Percentiles rank a stretch among this genome's conserved stretches.
These are phyloP conservation scores for Sporisorium sorghi DNA, from an alignment of 1,284 basidiomycete genomes.

Conservation along the genomic window DNA sequence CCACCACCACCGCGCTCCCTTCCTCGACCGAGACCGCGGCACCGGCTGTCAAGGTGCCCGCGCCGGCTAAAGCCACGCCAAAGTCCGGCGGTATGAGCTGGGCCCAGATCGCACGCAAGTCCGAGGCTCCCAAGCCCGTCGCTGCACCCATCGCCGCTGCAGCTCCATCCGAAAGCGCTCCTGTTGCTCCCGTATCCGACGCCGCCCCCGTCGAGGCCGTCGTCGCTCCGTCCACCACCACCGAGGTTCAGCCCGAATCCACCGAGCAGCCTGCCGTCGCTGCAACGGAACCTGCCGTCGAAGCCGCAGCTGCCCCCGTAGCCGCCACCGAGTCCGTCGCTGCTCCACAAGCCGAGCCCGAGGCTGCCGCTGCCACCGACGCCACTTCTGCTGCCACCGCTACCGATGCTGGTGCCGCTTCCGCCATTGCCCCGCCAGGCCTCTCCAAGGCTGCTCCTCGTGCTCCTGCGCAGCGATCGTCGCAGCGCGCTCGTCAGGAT, in stretches of 20 bases:
- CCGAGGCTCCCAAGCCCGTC: conserved; percentile 57
- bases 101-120: conserved; percentile 67
- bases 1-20: conserved; percentile 45
- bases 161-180: conserved; percentile 15
- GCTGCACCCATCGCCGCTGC: conserved; percentile 18
- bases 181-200: conserved; percentile 17
- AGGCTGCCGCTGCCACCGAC: conserved; percentile 35
- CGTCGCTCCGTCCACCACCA: conserved; percentile 12
- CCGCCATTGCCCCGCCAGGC: conserved; percentile 39
- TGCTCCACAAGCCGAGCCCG: conserved; percentile 14
- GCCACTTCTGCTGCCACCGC: conserved; percentile 18
- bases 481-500: conserved; percentile 65
- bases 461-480: conserved; percentile 43
- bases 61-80: conserved; percentile 38
- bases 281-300: conserved; percentile 21
- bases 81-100: conserved; percentile 62
- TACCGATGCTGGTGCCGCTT: conserved; percentile 17
- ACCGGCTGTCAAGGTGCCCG: conserved; percentile 55
- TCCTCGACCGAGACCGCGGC: conserved; percentile 28
- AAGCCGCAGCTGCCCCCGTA: conserved; percentile 14
- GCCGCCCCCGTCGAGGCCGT: conserved; percentile 16
- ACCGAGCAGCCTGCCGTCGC: conserved; percentile 6
- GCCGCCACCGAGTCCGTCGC: conserved; percentile 12
- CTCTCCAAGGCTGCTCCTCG: conserved; percentile 52
- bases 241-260: conserved; percentile 23